These are phyloP conservation scores for Auricularia sp. DNA, from an alignment of 768 basidiomycete genomes.

Conservation along the genomic window DNA sequence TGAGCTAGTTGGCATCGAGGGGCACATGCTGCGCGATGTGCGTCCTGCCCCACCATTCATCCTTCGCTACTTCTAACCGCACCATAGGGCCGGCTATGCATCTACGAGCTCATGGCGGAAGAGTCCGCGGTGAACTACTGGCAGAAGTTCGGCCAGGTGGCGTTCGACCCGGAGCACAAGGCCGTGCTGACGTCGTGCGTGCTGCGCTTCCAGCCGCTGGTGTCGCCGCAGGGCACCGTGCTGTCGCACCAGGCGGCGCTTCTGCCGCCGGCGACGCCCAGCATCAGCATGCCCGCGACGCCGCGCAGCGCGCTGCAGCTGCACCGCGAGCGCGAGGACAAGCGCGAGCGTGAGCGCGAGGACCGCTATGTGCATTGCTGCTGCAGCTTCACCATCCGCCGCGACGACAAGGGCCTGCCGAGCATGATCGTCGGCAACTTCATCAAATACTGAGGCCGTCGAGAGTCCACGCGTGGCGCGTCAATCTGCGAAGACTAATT, in stretches of 20 bases:
- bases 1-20: constrained; percentile 79
- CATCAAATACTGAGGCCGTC: constrained; percentile 31
- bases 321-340: background rate
- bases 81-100: constrained; percentile 74
- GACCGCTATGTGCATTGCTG: constrained; percentile 79
- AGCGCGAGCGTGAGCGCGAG: constrained; percentile 33
- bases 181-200: constrained; percentile 90
- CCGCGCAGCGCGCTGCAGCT: background rate
- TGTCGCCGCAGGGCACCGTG: constrained; percentile 27
- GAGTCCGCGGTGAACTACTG: constrained; percentile 95
- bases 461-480: no score
- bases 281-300: background rate
- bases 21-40: constrained; percentile 80
- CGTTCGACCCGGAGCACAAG: constrained; percentile 86
- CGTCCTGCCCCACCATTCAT: constrained; percentile 16
- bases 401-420: constrained; percentile 80
- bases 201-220: constrained; percentile 63
- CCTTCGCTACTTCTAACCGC: background rate
- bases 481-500: no score
- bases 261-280: background rate
- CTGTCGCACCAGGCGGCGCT: background rate
- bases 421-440: constrained; percentile 89
- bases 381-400: constrained; percentile 82
- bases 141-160: constrained; percentile 94
- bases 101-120: constrained; percentile 98